A percentile compares a stretch with the other conserved stretches of the same genome.
phyloP scores from a whole-genome alignment of 257 asterid species.

The Penstemon barbatus region DNA sequence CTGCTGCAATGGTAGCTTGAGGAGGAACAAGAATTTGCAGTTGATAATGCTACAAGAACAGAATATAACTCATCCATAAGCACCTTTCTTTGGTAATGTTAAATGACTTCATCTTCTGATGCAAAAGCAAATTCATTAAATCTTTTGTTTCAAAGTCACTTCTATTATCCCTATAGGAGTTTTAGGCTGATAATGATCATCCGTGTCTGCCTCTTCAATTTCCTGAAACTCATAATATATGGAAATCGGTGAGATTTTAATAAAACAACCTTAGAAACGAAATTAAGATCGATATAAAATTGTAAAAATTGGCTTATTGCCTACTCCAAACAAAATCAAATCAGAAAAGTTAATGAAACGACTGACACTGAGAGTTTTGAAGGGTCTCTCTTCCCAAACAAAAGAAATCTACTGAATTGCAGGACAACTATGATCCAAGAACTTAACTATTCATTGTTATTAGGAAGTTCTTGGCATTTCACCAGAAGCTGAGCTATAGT shows the following conservation, averaged over 20 bases:
- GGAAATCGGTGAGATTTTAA: neutral
- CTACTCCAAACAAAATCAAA: too few relatives aligned
- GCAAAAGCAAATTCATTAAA: conserved; percentile 31
- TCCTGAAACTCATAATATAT: conserved; percentile 53
- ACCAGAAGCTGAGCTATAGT: neutral
- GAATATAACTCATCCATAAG: conserved; percentile 26
- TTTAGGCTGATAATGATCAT: conserved; percentile 91
- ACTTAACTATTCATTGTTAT: neutral
- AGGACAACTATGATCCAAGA: neutral
- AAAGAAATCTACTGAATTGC: neutral
- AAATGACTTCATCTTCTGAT: conserved; percentile 26
- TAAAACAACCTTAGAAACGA: conserved; percentile 5
- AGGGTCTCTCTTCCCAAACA: neutral
- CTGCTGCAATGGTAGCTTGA: conserved; percentile 16
- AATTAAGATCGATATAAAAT: neutral
- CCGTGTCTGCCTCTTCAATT: conserved; percentile 96
- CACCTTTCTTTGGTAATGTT: neutral
- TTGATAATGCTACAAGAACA: conserved; percentile 28
- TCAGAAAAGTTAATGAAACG: too few relatives aligned
- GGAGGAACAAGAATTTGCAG: conserved; percentile 20
- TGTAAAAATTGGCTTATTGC: neutral
- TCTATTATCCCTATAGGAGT: conserved; percentile 64
- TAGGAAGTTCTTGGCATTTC: neutral
- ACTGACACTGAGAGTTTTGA: too few relatives aligned
- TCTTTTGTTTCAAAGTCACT: conserved; percentile 59